phyloP scores from a whole-genome alignment of 2,329 filamentous ascomycete species.

The Fusarium musae region DNA sequence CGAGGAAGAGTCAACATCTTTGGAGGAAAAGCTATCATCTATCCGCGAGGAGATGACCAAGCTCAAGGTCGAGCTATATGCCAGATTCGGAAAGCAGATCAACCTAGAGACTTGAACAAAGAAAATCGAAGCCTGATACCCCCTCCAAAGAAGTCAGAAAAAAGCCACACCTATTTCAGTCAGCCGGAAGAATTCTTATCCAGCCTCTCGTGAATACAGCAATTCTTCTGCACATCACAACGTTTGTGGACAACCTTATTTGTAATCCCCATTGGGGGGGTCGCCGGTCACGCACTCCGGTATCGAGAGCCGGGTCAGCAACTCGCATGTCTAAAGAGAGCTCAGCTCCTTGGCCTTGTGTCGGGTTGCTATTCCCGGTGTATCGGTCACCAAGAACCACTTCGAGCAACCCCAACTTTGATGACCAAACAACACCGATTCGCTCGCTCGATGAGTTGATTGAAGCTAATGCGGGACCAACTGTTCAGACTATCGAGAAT shows the following conservation, averaged over 20 bases:
- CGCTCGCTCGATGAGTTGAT: constrained; percentile 14
- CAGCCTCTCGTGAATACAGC: constrained; percentile 20
- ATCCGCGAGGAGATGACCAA: constrained; percentile 88
- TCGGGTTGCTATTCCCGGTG: constrained; percentile 25
- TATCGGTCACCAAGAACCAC: constrained; percentile 13
- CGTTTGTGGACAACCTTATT: constrained; percentile 19
- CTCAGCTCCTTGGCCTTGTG: constrained; percentile 4
- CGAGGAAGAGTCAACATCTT: constrained; percentile 76
- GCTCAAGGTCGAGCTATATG: constrained; percentile 92
- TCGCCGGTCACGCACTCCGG: constrained; percentile 24
- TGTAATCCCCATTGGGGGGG: constrained; percentile 32
- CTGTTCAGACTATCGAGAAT: constrained; percentile 26
- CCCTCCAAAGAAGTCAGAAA: constrained; percentile 14
- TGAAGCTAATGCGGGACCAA: constrained; percentile 20
- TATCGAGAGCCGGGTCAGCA: constrained; percentile 24
- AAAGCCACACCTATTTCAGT: constrained; percentile 9
- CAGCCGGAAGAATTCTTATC: constrained; percentile 39
- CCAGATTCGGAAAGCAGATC: constrained; percentile 94
- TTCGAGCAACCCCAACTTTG: constrained; percentile 12
- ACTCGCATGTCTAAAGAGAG: constrained; percentile 4
- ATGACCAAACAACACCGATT: constrained; percentile 27
- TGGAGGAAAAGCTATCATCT: constrained; percentile 80
- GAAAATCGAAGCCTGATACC: constrained; percentile 36
- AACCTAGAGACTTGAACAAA: constrained; percentile 83
- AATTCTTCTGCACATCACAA: constrained; percentile 22